Base-by-base conservation (phyloP, 2,329 filamentous ascomycete genomes). In the Colletotrichum sp. region DNA sequence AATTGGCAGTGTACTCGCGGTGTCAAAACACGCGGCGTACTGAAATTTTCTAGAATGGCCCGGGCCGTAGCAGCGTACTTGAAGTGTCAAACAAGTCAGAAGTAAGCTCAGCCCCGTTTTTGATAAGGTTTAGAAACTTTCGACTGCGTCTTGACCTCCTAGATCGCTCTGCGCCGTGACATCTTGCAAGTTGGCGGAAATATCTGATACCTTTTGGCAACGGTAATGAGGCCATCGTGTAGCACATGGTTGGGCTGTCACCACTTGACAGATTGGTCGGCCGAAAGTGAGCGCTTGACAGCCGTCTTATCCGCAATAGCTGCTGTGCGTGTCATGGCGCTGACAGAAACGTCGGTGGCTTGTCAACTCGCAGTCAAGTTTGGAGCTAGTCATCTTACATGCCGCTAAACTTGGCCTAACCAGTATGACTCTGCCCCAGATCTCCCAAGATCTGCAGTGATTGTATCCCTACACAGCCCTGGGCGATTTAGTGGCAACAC, bases 141-240 rank as follows among this genome's bases (percentile, higher is more conserved):
- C n/a, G 1, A 21, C 0, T 3, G 0, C 2, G 43, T 21, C 43
- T 13, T 2, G 43, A 21, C n/a, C n/a, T 52, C n/a, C n/a, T 12
- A 52, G 43, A 52, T 52, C 43, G 43, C 43, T 24, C 10, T 52
- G 10, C n/a, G 43, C n/a, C n/a, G 10, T 52, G 43, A 52, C 43
- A 52, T 52, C 43, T 6, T 21, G n/a, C 10, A 13, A 7, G n/a
- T 13, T 52, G 43, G 43, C 43, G 6, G 43, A 52, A 21, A 52
- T 24, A 52, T 1, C 6, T 52, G 43, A 52, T 7, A 52, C 43
- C 10, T 52, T 21, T 13, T 21, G n/a, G n/a, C n/a, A 52, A 52
- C n/a, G 2, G n/a, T 24, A 4, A 52, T 24, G 43, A 52, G n/a
- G 43, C n/a, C n/a, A 52, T 52, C 43, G 43, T 13, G 43, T 52